phyloP scores from a whole-genome alignment of 1,284 basidiomycete genomes.

The Coniferiporia weirii region DNA sequence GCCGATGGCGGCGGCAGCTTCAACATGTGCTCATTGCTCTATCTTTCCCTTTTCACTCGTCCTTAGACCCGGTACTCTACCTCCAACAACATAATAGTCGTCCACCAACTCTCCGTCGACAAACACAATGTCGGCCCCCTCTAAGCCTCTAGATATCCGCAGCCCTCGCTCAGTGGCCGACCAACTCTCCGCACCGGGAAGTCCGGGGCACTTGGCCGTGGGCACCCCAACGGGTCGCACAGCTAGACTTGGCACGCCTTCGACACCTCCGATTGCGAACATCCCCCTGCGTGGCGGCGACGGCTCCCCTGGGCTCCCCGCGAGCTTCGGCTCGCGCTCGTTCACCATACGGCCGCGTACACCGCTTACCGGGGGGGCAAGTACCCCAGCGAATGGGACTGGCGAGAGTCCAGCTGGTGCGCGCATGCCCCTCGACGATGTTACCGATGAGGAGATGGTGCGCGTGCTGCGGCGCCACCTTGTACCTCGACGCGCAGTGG shows the following conservation, averaged over 20 bases:
- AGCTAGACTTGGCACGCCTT: slow-evolving; percentile 8
- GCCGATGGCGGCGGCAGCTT: too few relatives aligned
- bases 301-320: slow-evolving; percentile 13
- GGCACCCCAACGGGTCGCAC: slow-evolving; percentile 8
- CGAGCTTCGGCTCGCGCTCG: slow-evolving; percentile 6
- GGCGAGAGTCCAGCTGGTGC: slow-evolving; percentile 5
- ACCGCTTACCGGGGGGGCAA: slow-evolving; percentile 11
- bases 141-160: slow-evolving; percentile 15
- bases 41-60: not conserved
- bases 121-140: slow-evolving; percentile 5
- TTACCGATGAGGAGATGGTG: slow-evolving; percentile 79
- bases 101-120: not conserved
- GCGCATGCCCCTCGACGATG: slow-evolving; percentile 42
- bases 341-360: not conserved
- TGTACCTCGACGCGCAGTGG: slow-evolving; percentile 48
- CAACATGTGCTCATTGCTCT: too few relatives aligned
- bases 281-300: slow-evolving; percentile 14
- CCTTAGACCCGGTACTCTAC: not conserved
- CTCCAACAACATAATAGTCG: not conserved
- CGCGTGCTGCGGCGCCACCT: slow-evolving; percentile 76
- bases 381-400: not conserved
- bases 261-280: slow-evolving; percentile 18
- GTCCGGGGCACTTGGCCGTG: slow-evolving; percentile 3
- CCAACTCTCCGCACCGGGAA: slow-evolving; percentile 4
- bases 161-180: slow-evolving; percentile 1